Evolutionary conservation across 2,329 filamentous ascomycete species (phyloP).

Genomic region (Claviceps capensis): DNA sequence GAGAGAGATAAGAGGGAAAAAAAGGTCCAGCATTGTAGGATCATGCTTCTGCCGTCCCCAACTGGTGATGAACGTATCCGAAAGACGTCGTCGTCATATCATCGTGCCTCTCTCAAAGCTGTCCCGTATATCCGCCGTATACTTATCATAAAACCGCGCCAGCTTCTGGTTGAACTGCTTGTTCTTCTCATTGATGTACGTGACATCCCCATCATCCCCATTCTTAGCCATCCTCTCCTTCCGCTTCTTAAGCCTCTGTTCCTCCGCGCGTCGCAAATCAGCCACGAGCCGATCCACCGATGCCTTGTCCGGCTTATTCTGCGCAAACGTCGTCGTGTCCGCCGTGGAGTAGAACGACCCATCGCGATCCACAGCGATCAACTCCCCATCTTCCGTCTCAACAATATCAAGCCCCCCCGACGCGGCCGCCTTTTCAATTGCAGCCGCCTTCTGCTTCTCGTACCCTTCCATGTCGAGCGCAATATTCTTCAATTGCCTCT

Average conservation of each 20-base stretch:
- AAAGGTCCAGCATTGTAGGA: not conserved
- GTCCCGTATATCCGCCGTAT: slow-evolving; percentile 91
- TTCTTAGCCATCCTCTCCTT: slow-evolving; percentile 63
- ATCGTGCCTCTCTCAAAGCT: slow-evolving; percentile 96
- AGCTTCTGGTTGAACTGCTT: slow-evolving; percentile 99
- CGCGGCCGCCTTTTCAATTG: slow-evolving; percentile 72
- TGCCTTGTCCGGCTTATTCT: slow-evolving; percentile 77
- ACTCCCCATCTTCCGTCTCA: slow-evolving; percentile 86
- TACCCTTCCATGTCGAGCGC: slow-evolving; percentile 71
- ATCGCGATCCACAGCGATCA: slow-evolving; percentile 85
- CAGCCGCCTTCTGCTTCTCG: slow-evolving; percentile 70
- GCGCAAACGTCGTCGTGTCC: slow-evolving; percentile 65
- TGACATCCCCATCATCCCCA: slow-evolving; percentile 82
- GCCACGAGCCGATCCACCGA: slow-evolving; percentile 78
- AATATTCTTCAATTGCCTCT: slow-evolving; percentile 71
- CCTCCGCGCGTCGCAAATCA: slow-evolving; percentile 80
- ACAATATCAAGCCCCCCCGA: slow-evolving; percentile 82
- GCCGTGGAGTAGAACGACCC: slow-evolving; percentile 84
- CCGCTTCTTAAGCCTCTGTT: slow-evolving; percentile 72
- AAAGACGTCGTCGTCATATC: slow-evolving; percentile 41
- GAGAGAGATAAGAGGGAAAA: not conserved
- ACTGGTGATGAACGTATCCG: too few species aligned
- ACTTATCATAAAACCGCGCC: slow-evolving; percentile 93
- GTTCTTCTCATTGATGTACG: slow-evolving; percentile 99
- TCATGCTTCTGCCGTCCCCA: too few species aligned